Conservation (phyloP, 345 rosid genomes). For the Chamaenerion angustifolium region DNA sequence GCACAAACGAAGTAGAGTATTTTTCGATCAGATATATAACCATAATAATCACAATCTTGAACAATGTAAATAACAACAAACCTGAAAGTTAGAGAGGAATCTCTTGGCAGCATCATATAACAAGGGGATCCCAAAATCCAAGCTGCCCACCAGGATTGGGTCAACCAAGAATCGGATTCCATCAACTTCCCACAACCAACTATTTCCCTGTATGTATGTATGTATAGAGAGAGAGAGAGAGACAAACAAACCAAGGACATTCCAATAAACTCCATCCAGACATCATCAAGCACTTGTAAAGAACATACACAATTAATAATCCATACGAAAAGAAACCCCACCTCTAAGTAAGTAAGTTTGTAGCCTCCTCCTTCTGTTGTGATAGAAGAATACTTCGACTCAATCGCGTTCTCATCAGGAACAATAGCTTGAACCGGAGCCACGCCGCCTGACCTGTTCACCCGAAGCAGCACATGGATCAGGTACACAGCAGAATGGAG, state of each 20-base stretch:
- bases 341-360: conserved; percentile 82
- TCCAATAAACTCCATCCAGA: neutral
- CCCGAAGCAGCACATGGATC: neutral
- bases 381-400: conserved; percentile 28
- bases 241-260: neutral
- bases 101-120: conserved; percentile 85
- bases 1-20: conserved; percentile 1
- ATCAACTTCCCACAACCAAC: conserved; percentile 80
- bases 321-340: conserved; percentile 8
- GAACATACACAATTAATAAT: neutral
- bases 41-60: neutral
- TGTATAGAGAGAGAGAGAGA: neutral
- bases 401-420: conserved; percentile 50
- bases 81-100: conserved; percentile 54
- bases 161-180: conserved; percentile 66
- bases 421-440: conserved; percentile 43
- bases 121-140: conserved; percentile 93
- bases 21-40: neutral
- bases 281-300: neutral
- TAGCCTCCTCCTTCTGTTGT: conserved; percentile 16
- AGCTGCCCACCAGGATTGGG: conserved; percentile 75
- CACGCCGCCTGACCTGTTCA: conserved; percentile 8
- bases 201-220: conserved; percentile 42
- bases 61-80: conserved; percentile 10
- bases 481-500: neutral